These are phyloP conservation scores for Calonectria pteridis DNA, from an alignment of 2,329 filamentous ascomycete species.

Conservation along the genomic window DNA sequence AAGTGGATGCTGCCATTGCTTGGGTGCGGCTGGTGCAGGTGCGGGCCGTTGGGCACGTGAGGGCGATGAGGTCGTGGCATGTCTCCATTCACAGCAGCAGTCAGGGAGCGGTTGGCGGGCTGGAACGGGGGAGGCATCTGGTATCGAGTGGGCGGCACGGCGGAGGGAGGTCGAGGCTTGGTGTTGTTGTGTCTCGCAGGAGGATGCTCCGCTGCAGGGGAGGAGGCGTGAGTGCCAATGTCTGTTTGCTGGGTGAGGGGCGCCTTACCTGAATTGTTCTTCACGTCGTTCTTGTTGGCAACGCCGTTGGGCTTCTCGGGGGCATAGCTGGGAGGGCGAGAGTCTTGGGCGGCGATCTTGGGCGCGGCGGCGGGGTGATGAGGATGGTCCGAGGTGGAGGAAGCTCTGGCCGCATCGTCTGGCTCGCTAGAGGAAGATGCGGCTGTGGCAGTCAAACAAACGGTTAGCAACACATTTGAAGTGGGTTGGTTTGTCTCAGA, in stretches of 20 bases:
- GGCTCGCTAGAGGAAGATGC: slow-evolving; percentile 33
- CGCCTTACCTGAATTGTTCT: slow-evolving; percentile 34
- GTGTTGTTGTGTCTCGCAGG: slow-evolving; percentile 30
- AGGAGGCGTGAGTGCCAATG: slow-evolving; percentile 18
- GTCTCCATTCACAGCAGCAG: slow-evolving; percentile 50
- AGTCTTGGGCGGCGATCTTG: slow-evolving; percentile 25
- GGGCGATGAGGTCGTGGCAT: slow-evolving; percentile 48
- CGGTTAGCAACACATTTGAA: slow-evolving; percentile 29
- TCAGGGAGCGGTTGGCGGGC: slow-evolving; percentile 49
- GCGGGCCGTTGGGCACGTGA: slow-evolving; percentile 50
- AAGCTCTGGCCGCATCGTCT: slow-evolving; percentile 30
- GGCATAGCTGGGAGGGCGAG: slow-evolving; percentile 9
- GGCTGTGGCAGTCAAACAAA: slow-evolving; percentile 20
- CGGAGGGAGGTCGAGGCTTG: slow-evolving; percentile 46
- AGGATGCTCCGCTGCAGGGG: slow-evolving; percentile 31
- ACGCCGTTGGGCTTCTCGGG: slow-evolving; percentile 35
- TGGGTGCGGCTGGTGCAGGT: slow-evolving; percentile 64
- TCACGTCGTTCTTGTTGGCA: slow-evolving; percentile 29
- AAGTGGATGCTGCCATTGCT: slow-evolving; percentile 70
- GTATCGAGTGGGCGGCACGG: slow-evolving; percentile 52
- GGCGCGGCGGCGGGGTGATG: slow-evolving; percentile 40
- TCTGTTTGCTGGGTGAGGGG: neutral
- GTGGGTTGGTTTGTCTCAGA: neutral
- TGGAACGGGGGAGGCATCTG: slow-evolving; percentile 60
- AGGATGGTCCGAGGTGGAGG: slow-evolving; percentile 31